Evolutionary conservation across 164 flowering plant species (phyloP), one percentile per base, ranked within the genome.

Genomic region (Nymphaea thermarum): DNA sequence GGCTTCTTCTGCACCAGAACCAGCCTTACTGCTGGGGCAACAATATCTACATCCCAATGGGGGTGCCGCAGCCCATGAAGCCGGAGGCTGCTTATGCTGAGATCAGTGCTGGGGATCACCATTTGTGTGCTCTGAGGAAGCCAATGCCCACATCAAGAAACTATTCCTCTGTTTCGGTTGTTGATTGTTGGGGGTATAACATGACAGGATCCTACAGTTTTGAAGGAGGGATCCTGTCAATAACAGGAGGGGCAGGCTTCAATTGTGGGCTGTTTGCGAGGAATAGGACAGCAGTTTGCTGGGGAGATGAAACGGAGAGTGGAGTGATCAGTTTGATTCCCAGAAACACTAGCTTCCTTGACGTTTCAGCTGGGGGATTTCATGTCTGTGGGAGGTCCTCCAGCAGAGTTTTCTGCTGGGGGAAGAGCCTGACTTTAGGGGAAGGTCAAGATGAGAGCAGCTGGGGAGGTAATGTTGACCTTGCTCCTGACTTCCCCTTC

Each of bases 141-240:
- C 10, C 10, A 10, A 10, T 16, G 16, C 42, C 64, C 42, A 17
- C 25, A 17, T 6, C 6, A 6, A 17, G 6, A 17, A 61, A 61
- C 16, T 10, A 16, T 55, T 8, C 12, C 60, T 55, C 60, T 2
- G 66, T 41, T 63, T 83, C 93, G 18, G 68, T 79, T 57, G 90
- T 94, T 62, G 98, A 94, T 79, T 94, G 98, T 66, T 94, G 98
- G 98, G 98, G 98, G 0, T 94, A 91, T 68, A 94, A 94, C 78
- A 94, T 94, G 97, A 94, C 98, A 3, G 82, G 74, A n/a, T 86
- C 75, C 70, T 77, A 83, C 79, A 80, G 60, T 10, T 88, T 91
- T 70, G 77, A 77, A 67, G 90, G 88, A 42, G 80, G 77, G 72
- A 74, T 91, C 65, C 78, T 72, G 62, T 89, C 97, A 1, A 82